A percentile compares a stretch with the other conserved stretches of the same genome.
phyloP scores from a whole-genome alignment of 345 rosid genomes.

The Hibiscus tridactylites region DNA sequence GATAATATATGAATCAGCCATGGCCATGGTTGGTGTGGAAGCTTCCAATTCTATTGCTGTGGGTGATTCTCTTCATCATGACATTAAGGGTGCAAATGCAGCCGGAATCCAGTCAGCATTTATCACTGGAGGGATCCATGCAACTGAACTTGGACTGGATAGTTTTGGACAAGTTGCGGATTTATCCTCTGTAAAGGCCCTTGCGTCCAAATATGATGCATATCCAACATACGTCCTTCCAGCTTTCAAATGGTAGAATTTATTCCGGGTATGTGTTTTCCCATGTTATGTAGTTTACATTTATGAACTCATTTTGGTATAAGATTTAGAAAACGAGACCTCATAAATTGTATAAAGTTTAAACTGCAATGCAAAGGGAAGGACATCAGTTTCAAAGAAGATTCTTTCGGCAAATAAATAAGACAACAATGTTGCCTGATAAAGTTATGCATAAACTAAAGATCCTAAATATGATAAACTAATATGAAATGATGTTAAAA shows the following conservation, averaged over 20 bases:
- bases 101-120: slow-evolving; percentile 69
- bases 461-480: background rate
- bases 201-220: slow-evolving; percentile 56
- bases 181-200: slow-evolving; percentile 42
- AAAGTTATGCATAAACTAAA: background rate
- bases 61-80: slow-evolving; percentile 92
- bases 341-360: background rate
- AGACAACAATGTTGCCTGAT: background rate
- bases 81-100: slow-evolving; percentile 74
- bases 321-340: background rate
- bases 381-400: background rate
- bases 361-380: background rate
- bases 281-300: background rate
- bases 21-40: slow-evolving; percentile 57
- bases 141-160: slow-evolving; percentile 64
- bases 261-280: background rate
- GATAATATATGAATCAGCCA: slow-evolving; percentile 77
- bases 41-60: slow-evolving; percentile 59
- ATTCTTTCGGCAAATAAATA: background rate
- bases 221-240: slow-evolving; percentile 19
- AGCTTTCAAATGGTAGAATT: slow-evolving; percentile 6
- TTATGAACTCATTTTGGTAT: background rate
- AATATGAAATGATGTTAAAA: too few relatives aligned
- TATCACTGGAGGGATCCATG: slow-evolving; percentile 62
- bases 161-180: slow-evolving; percentile 56